Base-by-base conservation (phyloP, 139 green algal genomes). In the Raphidocelis subcapitata region DNA sequence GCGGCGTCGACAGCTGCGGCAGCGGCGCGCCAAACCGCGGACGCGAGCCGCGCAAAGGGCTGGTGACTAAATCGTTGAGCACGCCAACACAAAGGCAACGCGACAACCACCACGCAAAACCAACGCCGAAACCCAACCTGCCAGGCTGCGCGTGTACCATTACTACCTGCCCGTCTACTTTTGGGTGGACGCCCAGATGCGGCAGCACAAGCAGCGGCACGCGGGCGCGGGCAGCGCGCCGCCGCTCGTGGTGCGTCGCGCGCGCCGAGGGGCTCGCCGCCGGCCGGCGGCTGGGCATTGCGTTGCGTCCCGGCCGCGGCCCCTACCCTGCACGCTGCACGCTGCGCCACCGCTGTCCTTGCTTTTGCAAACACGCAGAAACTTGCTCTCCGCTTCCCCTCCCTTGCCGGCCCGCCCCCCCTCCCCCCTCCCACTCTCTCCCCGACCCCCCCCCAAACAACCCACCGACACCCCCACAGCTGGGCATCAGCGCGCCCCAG, bases 101-200 rank as follows among this genome's bases (percentile, higher is more conserved):
- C 31, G 26, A 51, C 36, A 18, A 26, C 57, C 57, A 16, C 56
- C 33, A 15, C n/a, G 5, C 15, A 33, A n/a, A n/a, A n/a, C n/a
- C n/a, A n/a, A n/a, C n/a, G n/a, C n/a, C n/a, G n/a, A n/a, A 12
- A 54, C 18, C 62, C 35, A 36, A 5, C 33, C 65, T 36, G 26
- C 20, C 87, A 94, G 90, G 76, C 60, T 84, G 62, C 87, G 92
- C 26, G 76, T 98, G 14, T 97, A 90, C 71, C 94, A 94, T 31
- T 98, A 97, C 84, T 98, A 98, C 86, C 88, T 98, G 36, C 94
- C 94, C 0, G 84, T 97, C 1, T 96, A 86, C 81, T 93, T 94
- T 69, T 98, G 93, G 92, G 76, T 78, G 8, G 32, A 82, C 36
- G n/a, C 60, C 0, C 90, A 96, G 78, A 41, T 97, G 65, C 49